phyloP scores from a whole-genome alignment of 176 grass and related monocot species.

The Triticum dicoccoides region DNA sequence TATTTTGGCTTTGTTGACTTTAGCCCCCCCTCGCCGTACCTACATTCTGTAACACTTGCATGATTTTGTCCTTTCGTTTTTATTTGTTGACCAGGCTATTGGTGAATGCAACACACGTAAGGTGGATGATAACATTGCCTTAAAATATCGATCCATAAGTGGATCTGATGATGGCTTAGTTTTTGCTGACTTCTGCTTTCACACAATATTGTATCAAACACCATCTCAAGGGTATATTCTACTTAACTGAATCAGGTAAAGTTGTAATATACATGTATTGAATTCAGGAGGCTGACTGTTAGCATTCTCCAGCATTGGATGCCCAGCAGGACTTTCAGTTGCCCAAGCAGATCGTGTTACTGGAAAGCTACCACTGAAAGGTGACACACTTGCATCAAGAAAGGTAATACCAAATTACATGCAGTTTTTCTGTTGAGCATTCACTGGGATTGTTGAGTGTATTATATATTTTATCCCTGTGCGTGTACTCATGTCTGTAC shows the following conservation, averaged over 20 bases:
- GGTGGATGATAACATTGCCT: slow-evolving; percentile 53
- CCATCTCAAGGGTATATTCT: slow-evolving; percentile 67
- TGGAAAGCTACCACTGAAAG: slow-evolving; percentile 78
- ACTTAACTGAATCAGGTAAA: slow-evolving; percentile 20
- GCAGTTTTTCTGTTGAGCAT: not conserved
- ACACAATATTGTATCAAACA: slow-evolving; percentile 77
- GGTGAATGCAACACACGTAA: slow-evolving; percentile 69
- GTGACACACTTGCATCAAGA: slow-evolving; percentile 58
- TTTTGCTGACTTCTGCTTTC: slow-evolving; percentile 82
- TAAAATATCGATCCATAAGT: slow-evolving; percentile 65
- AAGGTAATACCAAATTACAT: slow-evolving; percentile 57
- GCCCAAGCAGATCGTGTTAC: slow-evolving; percentile 71
- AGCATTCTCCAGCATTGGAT: slow-evolving; percentile 48
- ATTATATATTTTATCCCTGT: not conserved
- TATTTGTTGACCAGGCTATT: slow-evolving; percentile 62
- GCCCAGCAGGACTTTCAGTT: slow-evolving; percentile 82
- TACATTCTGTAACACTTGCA: not conserved
- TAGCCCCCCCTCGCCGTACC: not conserved
- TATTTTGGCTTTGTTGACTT: not conserved
- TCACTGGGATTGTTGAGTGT: not conserved
- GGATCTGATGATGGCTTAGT: slow-evolving; percentile 62
- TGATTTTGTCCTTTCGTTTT: slow-evolving; percentile 3
- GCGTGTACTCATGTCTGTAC: not conserved
- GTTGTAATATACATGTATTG: not conserved
- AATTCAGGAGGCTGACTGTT: not conserved